Base-by-base conservation (phyloP, 768 basidiomycete species). In the Pholiota molesta region DNA sequence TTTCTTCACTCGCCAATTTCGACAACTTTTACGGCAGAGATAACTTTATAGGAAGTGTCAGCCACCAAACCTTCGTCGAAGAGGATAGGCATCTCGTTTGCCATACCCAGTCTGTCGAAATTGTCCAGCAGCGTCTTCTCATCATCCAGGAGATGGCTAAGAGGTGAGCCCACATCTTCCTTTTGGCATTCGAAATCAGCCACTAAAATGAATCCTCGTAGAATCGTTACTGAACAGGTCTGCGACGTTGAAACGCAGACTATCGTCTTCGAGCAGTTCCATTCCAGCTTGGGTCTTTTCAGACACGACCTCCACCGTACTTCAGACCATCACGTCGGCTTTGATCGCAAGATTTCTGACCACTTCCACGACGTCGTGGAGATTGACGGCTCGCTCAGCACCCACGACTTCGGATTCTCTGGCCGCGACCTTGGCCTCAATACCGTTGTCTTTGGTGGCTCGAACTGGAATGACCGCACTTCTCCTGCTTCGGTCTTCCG, bases 211-310 rank as follows among this genome's bases (percentile, higher is more conserved):
- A 13, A 11, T 45, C 5, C n/a, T 40, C 2, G 13, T 19, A 80
- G 80, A 64, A 77, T 81, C 66, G 75, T 81, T 62, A 74, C 75
- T 33, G 78, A 82, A 66, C 75, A 77, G 42, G 75, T 81, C 58
- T 84, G 83, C 66, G 80, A 83, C 52, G 82, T 83, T 42, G 83
- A 84, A 63, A 76, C 77, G n/a, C 83, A 84, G 61, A 75, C 74
- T 52, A 75, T 80, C 55, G 72, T 78, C 59, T 77, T 81, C 60
- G 72, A 80, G 62, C 79, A 81, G 62, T 79, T 76, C 74, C 73
- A 74, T 52, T 69, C 74, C 19, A 72, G 76, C 63, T 65, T 81
- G 40, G 67, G 71, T 52, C 59, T 73, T 60, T 82, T 81, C 75
- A 73, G 71, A 59, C 66, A 71, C 57, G 81, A 82, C 61, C 67